phyloP scores from a whole-genome alignment of 305 asterid genomes.

The Fraxinus velutina region DNA sequence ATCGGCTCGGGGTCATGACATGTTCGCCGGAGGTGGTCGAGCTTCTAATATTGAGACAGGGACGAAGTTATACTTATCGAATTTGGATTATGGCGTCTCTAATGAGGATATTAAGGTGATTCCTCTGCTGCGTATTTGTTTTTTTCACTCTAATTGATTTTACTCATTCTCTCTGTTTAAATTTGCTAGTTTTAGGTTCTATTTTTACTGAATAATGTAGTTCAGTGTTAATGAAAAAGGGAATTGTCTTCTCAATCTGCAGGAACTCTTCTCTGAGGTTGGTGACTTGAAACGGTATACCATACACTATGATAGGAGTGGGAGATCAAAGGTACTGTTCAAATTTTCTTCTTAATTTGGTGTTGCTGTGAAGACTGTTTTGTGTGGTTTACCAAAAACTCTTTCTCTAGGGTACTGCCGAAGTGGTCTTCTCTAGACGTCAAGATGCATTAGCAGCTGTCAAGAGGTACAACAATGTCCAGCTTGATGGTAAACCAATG shows the following conservation, averaged over 20 bases:
- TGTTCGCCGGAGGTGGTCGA: slow-evolving; percentile 44
- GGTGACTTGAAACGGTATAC: slow-evolving; percentile 50
- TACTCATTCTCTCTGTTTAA: not conserved
- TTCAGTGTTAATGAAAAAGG: not conserved
- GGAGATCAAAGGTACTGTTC: slow-evolving; percentile 69
- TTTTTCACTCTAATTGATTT: not conserved
- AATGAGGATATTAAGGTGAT: slow-evolving; percentile 81
- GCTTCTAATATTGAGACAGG: slow-evolving; percentile 87
- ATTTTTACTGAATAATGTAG: not conserved
- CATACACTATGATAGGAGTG: slow-evolving; percentile 57
- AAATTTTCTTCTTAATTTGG: slow-evolving; percentile 21
- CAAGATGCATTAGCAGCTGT: slow-evolving; percentile 89
- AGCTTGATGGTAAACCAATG: slow-evolving; percentile 97
- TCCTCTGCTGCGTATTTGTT: not conserved
- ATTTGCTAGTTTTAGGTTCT: not conserved
- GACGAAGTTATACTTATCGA: slow-evolving; percentile 78
- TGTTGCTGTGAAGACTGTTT: slow-evolving; percentile 30
- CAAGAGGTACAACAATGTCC: slow-evolving; percentile 80
- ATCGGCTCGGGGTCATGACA: slow-evolving; percentile 71
- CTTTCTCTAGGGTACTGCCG: slow-evolving; percentile 77
- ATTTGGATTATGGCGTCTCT: slow-evolving; percentile 87
- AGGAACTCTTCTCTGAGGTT: slow-evolving; percentile 59
- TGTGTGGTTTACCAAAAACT: slow-evolving; percentile 29
- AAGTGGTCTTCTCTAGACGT: slow-evolving; percentile 75
- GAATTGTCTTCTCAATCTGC: slow-evolving; percentile 12